Base-by-base conservation (phyloP, 2,329 filamentous ascomycete species). In the Fusarium equiseti region DNA sequence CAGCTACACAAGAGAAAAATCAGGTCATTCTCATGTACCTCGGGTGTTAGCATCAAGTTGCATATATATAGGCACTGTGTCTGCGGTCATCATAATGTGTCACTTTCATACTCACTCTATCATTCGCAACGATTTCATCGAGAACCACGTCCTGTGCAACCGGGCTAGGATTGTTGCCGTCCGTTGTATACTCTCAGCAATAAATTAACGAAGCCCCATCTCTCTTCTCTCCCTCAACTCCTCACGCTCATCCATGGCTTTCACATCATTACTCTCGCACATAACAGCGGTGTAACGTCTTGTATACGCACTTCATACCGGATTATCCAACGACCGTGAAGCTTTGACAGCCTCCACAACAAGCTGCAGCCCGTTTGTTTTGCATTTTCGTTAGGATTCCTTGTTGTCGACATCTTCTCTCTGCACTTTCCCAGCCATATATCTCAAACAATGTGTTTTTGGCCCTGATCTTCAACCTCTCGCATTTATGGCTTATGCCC, bases 251-350 rank as follows among this genome's bases (percentile, higher is more conserved):
- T 15, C 3, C 8, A 22, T 38, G 10, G 2, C 12, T 11, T 38
- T 24, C 12, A 11, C n/a, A 40, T 44, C 22, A 16, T 45, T 12
- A 16, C 27, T 50, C 26, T 22, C 35, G 29, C 22, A 13, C 32
- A 50, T 38, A 40, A 18, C 26, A 35, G 50, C n/a, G 31, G 63
- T 66, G 63, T 55, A 50, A 66, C 63, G 31, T 15, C 2, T 27
- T n/a, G 43, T 22, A 56, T 24, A 24, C 24, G 27, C 22, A 5
- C 26, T 22, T 18, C 20, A 8, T 26, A n/a, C 16, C 26, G 13
- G 6, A 16, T 44, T 22, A 40, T 35, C 62, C 62, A 42, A 48
- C 27, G 26, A 52, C 11, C n/a, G 12, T 18, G 11, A 24, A 18
- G 15, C 12, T 20, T 26, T 45, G 29, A 32, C 45, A 61, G 16